Evolutionary conservation across 139 green algal genomes (phyloP).

Genomic region (Astrephomene gubernaculifera): DNA sequence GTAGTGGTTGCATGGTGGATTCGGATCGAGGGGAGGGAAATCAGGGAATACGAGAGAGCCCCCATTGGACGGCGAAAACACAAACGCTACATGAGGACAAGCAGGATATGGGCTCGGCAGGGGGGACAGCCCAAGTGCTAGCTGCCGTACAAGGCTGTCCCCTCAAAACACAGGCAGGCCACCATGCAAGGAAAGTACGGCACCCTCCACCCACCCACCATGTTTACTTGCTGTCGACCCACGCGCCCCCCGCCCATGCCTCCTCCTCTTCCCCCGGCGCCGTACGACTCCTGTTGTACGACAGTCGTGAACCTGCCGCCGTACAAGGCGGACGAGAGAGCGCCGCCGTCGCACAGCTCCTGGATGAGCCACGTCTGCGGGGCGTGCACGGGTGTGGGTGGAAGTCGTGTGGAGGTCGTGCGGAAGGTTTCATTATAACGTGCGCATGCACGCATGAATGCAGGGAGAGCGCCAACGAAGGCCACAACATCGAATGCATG

Average conservation of each 20-base stretch:
- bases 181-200: too few relatives aligned
- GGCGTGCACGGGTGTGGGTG: neutral
- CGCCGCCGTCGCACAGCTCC: conserved; percentile 37
- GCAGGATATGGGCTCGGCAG: too few relatives aligned
- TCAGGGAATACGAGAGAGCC: too few relatives aligned
- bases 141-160: too few relatives aligned
- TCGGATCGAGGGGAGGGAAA: neutral
- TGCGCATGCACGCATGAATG: too few relatives aligned
- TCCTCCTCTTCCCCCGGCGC: neutral
- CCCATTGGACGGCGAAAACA: too few relatives aligned
- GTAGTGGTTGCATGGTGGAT: neutral
- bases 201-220: neutral
- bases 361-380: conserved; percentile 28
- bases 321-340: conserved; percentile 21
- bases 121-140: too few relatives aligned
- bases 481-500: too few relatives aligned
- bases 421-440: too few relatives aligned
- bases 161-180: too few relatives aligned
- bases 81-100: too few relatives aligned
- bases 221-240: neutral
- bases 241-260: neutral
- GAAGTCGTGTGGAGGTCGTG: neutral
- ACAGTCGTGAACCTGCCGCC: neutral
- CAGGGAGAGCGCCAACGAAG: too few relatives aligned
- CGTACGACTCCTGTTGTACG: neutral